A percentile compares a stretch with the other conserved stretches of the same genome.
phyloP scores from a whole-genome alignment of 2,329 filamentous ascomycete species.

The Apiospora hydei region DNA sequence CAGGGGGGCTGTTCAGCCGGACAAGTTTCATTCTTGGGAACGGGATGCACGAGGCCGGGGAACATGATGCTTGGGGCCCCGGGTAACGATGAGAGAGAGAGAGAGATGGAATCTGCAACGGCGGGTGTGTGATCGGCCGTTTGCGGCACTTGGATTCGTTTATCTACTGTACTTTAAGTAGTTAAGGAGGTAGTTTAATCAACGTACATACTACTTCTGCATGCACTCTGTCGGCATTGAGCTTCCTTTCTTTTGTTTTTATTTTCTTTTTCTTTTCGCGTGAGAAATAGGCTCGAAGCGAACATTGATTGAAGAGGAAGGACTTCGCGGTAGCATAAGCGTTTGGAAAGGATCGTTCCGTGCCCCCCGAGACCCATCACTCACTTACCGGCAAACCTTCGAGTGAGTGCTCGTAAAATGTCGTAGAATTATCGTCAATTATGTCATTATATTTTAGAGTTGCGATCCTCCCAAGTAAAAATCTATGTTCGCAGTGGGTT shows the following conservation, averaged over 20 bases:
- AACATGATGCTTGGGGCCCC: background rate
- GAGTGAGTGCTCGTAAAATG: background rate
- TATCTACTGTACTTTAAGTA: background rate
- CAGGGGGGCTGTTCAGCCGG: background rate
- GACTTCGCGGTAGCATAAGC: background rate
- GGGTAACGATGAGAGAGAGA: background rate
- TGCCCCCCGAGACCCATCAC: background rate
- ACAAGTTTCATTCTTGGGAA: background rate
- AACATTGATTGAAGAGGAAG: background rate
- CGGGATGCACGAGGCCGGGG: background rate
- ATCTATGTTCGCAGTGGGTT: no score
- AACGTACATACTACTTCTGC: background rate
- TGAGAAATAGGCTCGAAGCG: background rate
- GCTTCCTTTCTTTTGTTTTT: no score
- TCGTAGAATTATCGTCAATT: background rate
- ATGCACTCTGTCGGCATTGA: background rate
- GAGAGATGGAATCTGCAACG: background rate
- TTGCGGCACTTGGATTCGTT: background rate
- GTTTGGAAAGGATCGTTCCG: background rate
- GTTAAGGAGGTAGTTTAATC: no score
- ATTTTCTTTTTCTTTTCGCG: background rate
- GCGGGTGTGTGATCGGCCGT: background rate
- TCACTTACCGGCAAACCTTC: background rate
- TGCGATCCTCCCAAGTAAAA: no score
- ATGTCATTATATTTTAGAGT: background rate